Evolutionary conservation across 2,329 filamentous ascomycete genomes (phyloP).

Genomic region (Cryphonectria nitschkei): DNA sequence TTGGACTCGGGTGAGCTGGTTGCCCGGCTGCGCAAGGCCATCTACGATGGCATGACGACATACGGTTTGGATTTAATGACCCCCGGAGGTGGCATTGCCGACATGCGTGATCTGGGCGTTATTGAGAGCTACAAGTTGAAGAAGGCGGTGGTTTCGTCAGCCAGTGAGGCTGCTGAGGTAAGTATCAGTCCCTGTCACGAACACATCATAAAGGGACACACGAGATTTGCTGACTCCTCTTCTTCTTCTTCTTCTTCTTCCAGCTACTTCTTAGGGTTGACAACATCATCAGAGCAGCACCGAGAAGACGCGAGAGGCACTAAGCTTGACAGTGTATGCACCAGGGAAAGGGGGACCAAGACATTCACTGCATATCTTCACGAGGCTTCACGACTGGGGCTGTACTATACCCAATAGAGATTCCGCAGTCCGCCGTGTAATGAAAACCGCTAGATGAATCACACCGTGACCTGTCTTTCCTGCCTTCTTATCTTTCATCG

Average conservation of each 20-base stretch:
- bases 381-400: slow-evolving; percentile 21
- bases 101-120: slow-evolving; percentile 94
- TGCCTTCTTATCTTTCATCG: background rate
- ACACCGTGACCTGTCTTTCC: background rate
- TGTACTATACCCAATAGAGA: slow-evolving; percentile 31
- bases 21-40: slow-evolving; percentile 85
- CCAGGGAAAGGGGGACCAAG: slow-evolving; percentile 6
- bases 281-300: slow-evolving; percentile 95
- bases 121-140: slow-evolving; percentile 99
- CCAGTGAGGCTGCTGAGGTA: slow-evolving; percentile 95
- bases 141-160: slow-evolving; percentile 94
- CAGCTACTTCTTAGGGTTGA: slow-evolving; percentile 91
- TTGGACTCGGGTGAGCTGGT: slow-evolving; percentile 95
- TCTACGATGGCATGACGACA: slow-evolving; percentile 92
- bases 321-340: slow-evolving; percentile 42
- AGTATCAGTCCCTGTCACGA: slow-evolving; percentile 38
- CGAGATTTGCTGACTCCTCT: slow-evolving; percentile 24
- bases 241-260: no score
- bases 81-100: slow-evolving; percentile 87
- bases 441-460: slow-evolving; percentile 16
- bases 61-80: slow-evolving; percentile 88
- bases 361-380: background rate
- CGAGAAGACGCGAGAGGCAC: slow-evolving; percentile 78
- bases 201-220: slow-evolving; percentile 32
- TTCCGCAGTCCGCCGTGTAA: slow-evolving; percentile 28